These are phyloP conservation scores for Colletotrichum nymphaeae DNA, from an alignment of 2,329 filamentous ascomycete species.

Conservation along the genomic window DNA sequence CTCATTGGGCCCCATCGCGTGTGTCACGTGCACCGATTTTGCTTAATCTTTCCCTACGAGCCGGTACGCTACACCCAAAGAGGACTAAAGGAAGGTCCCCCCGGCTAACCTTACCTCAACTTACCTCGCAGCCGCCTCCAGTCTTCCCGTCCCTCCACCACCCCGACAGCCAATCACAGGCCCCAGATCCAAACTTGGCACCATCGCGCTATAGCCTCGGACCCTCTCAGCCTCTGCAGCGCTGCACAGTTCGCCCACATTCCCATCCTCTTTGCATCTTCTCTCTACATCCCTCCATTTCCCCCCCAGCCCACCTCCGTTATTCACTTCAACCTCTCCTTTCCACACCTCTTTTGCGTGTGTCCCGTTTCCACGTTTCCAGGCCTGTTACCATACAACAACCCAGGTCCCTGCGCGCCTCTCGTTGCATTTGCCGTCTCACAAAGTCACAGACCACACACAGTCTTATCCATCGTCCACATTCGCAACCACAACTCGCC, in stretches of 20 bases:
- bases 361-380: slow-evolving; percentile 11
- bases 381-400: background rate
- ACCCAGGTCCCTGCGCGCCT: slow-evolving; percentile 20
- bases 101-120: slow-evolving; percentile 33
- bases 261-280: background rate
- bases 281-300: background rate
- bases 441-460: slow-evolving; percentile 13
- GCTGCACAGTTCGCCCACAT: background rate
- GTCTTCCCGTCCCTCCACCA: slow-evolving; percentile 35
- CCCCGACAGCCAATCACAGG: background rate
- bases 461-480: background rate
- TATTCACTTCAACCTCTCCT: background rate
- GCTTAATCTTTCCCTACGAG: slow-evolving; percentile 21
- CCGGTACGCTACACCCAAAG: background rate
- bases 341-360: background rate
- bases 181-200: background rate
- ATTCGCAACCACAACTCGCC: background rate
- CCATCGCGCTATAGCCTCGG: background rate
- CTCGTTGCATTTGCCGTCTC: slow-evolving; percentile 35
- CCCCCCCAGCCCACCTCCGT: background rate
- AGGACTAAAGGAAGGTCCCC: background rate
- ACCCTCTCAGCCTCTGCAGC: background rate
- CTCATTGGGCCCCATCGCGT: background rate
- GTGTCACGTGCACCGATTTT: background rate
- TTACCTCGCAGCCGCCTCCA: slow-evolving; percentile 19